Base-by-base conservation (phyloP, 768 basidiomycete genomes). In the Leucosporidium creatinivorum region DNA sequence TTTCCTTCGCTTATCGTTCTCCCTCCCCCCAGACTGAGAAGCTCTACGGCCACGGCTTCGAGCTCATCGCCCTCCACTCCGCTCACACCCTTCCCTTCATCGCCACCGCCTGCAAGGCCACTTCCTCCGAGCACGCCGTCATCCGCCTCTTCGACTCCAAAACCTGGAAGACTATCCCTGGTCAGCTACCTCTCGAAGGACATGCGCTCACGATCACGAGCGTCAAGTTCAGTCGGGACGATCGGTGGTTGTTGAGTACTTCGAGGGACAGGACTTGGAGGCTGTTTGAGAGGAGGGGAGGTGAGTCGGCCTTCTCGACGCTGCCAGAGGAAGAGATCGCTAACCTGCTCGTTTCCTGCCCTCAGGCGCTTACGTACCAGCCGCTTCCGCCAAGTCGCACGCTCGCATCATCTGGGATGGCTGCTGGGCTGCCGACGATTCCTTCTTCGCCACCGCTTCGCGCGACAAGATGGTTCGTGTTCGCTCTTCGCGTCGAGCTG, bases 31-130 rank as follows among this genome's bases (percentile, higher is more conserved):
- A 72, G 67, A 66, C 86, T 1, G 96, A 98, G 74, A 99, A 99
- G 77, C 82, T 99, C 0, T 99, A 96, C 77, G 96, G 94, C 7
- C 96, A 98, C 78, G 93, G 94, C 51, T 98, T 97, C 74, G 96
- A 99, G 84, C 91, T 89, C 12, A 88, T 93, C 57, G 84, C 88
- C 0, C 79, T 97, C 17, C 85, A 87, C 0, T 83, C 87, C 1
- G 96, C 96, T 2, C 84, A 84, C 61, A 82, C 84, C 9, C 84
- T 83, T 36, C 79, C 81, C 51, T 78, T 91, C 59, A 81, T 97
- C 26, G 96, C 93, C 4, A 92, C 93, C 3, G 87, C 92, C 4
- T 97, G 94, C 80, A 91, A 87, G 75, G 86, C 96, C 6, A 89
- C 91, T 0, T 85, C 85, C 9, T 79, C 88, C 0, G 90, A 94